Evolutionary conservation across 306 rosid species (phyloP), one percentile per base, ranked within the genome.

Genomic region (Cyamopsis tetragonoloba): DNA sequence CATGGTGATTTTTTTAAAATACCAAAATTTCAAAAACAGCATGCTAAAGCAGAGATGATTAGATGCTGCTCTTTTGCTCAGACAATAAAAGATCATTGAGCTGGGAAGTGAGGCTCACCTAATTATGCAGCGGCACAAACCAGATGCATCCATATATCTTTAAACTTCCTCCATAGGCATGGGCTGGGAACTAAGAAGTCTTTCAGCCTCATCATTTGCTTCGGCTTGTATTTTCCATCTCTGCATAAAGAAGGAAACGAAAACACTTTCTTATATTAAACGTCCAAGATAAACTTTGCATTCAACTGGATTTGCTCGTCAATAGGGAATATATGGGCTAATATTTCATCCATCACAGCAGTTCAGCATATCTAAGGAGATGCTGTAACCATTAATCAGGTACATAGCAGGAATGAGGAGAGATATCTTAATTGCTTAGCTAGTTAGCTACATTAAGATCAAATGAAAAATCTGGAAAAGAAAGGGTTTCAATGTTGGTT

Each of bases 201-300:
- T 88, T 84, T 91, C 97, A 3, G 96, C 97, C 75, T 91, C 97
- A 23, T 91, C 96, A 50, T 86, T 91, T 55, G 97, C 97, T 84
- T 91, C 93, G 15, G 87, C 93, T 81, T 84, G 96, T 77, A 84
- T 19, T 76, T 68, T 88, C 97, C 97, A 91, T 78, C 79, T 82
- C 97, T 91, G 88, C 20, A 31, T 11, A 27, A 13, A 42, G 39
- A 68, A 51, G 54, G 43, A 32, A 68, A 22, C 50, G 3, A 65
- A 9, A 28, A 42, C 8, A 58, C 15, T 59, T 32, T 56, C 17
- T 10, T 50, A 69, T 28, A 48, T 7, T 23, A 54, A 15, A 55
- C 1, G 20, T 34, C 37, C 27, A 43, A 44, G 56, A 56, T 34
- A 71, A 68, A 18, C 34, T 68, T 56, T 1, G 28, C 12, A 27